Evolutionary conservation across 1,139 yeast genomes (phyloP).

Genomic region (Suhomyces atakaporum): DNA sequence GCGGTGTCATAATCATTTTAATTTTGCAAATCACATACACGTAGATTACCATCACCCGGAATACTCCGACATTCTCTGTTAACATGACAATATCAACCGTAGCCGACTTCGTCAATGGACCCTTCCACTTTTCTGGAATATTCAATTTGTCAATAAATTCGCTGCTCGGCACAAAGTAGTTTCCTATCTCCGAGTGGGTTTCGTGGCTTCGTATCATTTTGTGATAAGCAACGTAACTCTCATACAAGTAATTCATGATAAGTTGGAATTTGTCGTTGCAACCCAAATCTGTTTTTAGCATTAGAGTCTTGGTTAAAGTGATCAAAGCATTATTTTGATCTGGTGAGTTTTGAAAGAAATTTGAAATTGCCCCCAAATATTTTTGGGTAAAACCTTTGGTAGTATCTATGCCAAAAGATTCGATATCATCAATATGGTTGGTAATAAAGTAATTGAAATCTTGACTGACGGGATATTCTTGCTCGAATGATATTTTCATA

Average conservation of each 20-base stretch:
- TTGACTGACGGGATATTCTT: slow-evolving; percentile 1
- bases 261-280: slow-evolving; percentile 5
- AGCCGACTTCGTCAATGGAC: background rate
- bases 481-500: slow-evolving; percentile 7
- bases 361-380: slow-evolving; percentile 7
- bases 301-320: slow-evolving; percentile 10
- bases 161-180: background rate
- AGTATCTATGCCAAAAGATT: slow-evolving; percentile 1
- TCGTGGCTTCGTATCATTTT: background rate
- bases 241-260: slow-evolving; percentile 10
- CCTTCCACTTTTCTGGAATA: background rate
- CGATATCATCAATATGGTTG: background rate
- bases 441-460: slow-evolving; percentile 3
- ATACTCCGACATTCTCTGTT: slow-evolving; percentile 5
- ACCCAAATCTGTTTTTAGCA: slow-evolving; percentile 10
- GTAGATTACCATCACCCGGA: slow-evolving; percentile 4
- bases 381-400: slow-evolving; percentile 2
- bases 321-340: slow-evolving; percentile 8
- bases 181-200: too few relatives aligned
- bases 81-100: background rate
- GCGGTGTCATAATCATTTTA: too few relatives aligned
- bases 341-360: slow-evolving; percentile 11
- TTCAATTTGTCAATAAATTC: background rate
- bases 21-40: slow-evolving; percentile 8
- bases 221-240: slow-evolving; percentile 8